These are phyloP conservation scores for Sphaerulina vaccinii DNA, from an alignment of 2,329 filamentous ascomycete genomes.

Conservation along the genomic window DNA sequence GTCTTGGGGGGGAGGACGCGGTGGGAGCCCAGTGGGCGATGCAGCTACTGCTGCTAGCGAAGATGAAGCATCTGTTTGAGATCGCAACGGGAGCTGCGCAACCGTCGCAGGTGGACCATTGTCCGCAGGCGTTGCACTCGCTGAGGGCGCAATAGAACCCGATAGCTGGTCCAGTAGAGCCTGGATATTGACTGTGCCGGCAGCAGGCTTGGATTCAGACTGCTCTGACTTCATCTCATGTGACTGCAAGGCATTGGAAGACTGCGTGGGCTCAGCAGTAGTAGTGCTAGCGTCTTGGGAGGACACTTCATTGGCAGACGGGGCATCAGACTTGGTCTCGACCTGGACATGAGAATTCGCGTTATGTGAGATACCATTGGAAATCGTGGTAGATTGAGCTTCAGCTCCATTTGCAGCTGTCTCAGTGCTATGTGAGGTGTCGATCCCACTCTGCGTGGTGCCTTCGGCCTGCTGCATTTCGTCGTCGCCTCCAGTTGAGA, in stretches of 20 bases:
- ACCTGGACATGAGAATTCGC: slow-evolving; percentile 18
- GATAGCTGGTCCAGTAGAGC: slow-evolving; percentile 46
- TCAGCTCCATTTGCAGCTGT: slow-evolving; percentile 22
- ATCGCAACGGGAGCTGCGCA: slow-evolving; percentile 29
- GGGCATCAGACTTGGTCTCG: slow-evolving; percentile 16
- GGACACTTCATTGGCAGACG: slow-evolving; percentile 17
- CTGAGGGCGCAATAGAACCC: slow-evolving; percentile 34
- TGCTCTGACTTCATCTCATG: slow-evolving; percentile 20
- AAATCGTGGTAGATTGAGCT: slow-evolving; percentile 17
- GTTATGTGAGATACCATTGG: slow-evolving; percentile 26
- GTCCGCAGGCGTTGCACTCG: slow-evolving; percentile 28
- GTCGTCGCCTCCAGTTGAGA: slow-evolving; percentile 25
- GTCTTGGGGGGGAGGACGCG: slow-evolving; percentile 51
- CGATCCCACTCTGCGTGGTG: slow-evolving; percentile 8
- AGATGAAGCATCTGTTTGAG: slow-evolving; percentile 33
- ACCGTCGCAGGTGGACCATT: slow-evolving; percentile 35
- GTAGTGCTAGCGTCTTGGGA: slow-evolving; percentile 17
- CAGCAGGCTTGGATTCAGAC: slow-evolving; percentile 15
- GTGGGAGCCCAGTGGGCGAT: slow-evolving; percentile 46
- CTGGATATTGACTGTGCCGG: slow-evolving; percentile 46
- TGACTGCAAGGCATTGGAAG: slow-evolving; percentile 26
- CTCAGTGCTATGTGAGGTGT: slow-evolving; percentile 26
- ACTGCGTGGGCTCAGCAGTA: slow-evolving; percentile 14
- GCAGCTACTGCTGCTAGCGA: slow-evolving; percentile 32
- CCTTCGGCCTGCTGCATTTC: slow-evolving; percentile 9